A percentile compares a stretch with the other conserved stretches of the same genome.
These are phyloP conservation scores for Linum usitatissimum DNA, from an alignment of 345 rosid genomes.

Conservation along the genomic window DNA sequence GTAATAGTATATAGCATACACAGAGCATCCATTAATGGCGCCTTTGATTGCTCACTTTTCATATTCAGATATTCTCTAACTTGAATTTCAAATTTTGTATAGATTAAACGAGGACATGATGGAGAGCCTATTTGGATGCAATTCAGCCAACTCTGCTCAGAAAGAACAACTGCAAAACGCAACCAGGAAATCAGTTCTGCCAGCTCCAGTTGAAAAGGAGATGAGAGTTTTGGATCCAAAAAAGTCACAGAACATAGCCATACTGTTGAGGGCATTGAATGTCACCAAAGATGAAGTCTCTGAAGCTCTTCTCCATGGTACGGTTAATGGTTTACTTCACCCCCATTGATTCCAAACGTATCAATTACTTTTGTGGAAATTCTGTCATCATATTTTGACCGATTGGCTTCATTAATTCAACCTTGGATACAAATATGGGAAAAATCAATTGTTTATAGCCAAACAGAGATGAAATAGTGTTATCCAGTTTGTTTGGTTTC, in stretches of 20 bases:
- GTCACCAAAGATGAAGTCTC: constrained; percentile 90
- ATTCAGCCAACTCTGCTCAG: constrained; percentile 32
- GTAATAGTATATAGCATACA: neutral
- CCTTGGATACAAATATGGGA: neutral
- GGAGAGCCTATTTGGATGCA: constrained; percentile 68
- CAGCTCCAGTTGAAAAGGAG: constrained; percentile 33
- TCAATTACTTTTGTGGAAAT: too few species aligned
- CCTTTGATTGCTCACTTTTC: neutral
- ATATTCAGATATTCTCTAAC: neutral
- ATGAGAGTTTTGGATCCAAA: constrained; percentile 74
- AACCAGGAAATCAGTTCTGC: constrained; percentile 23
- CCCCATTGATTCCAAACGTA: too few species aligned
- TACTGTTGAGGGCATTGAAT: constrained; percentile 83
- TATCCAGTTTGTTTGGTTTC: neutral
- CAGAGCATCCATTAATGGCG: neutral
- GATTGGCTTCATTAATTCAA: too few species aligned
- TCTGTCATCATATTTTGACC: too few species aligned
- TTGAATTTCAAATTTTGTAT: neutral
- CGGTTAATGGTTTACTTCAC: neutral
- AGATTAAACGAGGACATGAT: constrained; percentile 98
- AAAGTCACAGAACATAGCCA: constrained; percentile 87
- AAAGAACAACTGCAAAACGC: constrained; percentile 24
- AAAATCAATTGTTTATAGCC: neutral
- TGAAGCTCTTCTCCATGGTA: constrained; percentile 87
- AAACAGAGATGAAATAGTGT: neutral